Evolutionary conservation across 495 filamentous ascomycete species (phyloP), one percentile per base, ranked within the genome.

Genomic region (Aspergillus kassunensis): DNA sequence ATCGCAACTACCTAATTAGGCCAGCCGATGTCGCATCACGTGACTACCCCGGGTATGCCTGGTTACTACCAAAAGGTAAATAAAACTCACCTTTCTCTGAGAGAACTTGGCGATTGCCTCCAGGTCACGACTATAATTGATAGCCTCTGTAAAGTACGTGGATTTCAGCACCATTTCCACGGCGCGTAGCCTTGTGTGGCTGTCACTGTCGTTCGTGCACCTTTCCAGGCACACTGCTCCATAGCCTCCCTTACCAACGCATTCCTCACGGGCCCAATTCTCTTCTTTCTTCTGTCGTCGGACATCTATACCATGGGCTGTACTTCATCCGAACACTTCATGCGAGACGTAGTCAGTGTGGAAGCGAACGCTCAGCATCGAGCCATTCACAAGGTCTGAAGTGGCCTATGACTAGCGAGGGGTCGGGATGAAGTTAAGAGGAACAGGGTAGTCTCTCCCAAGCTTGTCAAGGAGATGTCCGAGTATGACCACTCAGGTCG

Each of bases 41-140:
- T n/a, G n/a, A n/a, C n/a, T n/a, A n/a, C n/a, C n/a, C n/a, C n/a
- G n/a, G n/a, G n/a, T n/a, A n/a, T n/a, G n/a, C n/a, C n/a, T n/a
- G n/a, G n/a, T n/a, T n/a, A n/a, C n/a, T n/a, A n/a, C n/a, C n/a
- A n/a, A n/a, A n/a, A n/a, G n/a, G n/a, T n/a, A n/a, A 21, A 31
- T 11, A 9, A 49, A 24, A 21, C 46, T 19, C 13, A 61, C 58
- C 40, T 55, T 61, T 31, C 46, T 33, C 18, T 55, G 54, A 4
- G 54, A 61, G 36, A 61, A 61, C 33, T 57, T 61, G 6, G 51
- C 51, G 25, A 61, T 43, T 1, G 51, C 54, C 21, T 61, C 54
- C 12, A 61, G 47, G 31, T 61, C 58, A 13, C 45, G 40, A 5
- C 49, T n/a, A 30, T 41, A 61, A 13, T 49, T 24, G 6, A 29